Evolutionary conservation across 2,329 filamentous ascomycete genomes (phyloP).

Genomic region (Pseudopithomyces chartarum): DNA sequence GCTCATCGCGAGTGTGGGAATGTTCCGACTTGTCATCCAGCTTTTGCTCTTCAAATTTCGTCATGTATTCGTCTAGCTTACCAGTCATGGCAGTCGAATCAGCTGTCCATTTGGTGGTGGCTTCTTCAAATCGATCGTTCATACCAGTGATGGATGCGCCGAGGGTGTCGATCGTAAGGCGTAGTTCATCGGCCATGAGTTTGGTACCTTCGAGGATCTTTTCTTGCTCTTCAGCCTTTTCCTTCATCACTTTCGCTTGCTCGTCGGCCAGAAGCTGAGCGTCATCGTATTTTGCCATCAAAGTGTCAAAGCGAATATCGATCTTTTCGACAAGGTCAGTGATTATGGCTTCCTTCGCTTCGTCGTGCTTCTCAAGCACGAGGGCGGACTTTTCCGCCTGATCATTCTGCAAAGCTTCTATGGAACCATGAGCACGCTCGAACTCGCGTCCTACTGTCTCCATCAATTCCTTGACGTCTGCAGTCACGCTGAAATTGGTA

Average conservation of each 20-base stretch:
- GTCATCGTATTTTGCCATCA: conserved; percentile 88
- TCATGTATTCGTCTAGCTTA: conserved; percentile 78
- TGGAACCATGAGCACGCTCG: conserved; percentile 79
- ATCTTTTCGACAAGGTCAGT: conserved; percentile 61
- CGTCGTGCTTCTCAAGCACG: conserved; percentile 63
- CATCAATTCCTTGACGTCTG: conserved; percentile 64
- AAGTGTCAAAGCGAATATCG: conserved; percentile 78
- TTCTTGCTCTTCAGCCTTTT: conserved; percentile 73
- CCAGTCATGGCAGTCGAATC: conserved; percentile 86
- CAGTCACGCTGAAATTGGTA: conserved; percentile 48
- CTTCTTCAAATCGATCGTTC: conserved; percentile 71
- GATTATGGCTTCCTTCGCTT: conserved; percentile 60
- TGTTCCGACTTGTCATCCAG: conserved; percentile 78
- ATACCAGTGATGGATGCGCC: conserved; percentile 63
- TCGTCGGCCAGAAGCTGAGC: conserved; percentile 76
- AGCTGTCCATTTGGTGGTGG: conserved; percentile 83
- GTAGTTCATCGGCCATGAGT: conserved; percentile 83
- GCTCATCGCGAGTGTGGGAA: conserved; percentile 78
- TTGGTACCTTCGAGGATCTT: conserved; percentile 77
- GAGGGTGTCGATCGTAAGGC: conserved; percentile 82
- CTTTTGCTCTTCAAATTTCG: conserved; percentile 76
- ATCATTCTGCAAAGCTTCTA: conserved; percentile 81
- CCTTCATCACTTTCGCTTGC: conserved; percentile 73
- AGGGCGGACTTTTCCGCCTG: conserved; percentile 65
- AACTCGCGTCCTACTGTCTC: conserved; percentile 84